Evolutionary conservation across 371 early-diverging fungal genomes (phyloP).

Genomic region (Actinomucor elegans): DNA sequence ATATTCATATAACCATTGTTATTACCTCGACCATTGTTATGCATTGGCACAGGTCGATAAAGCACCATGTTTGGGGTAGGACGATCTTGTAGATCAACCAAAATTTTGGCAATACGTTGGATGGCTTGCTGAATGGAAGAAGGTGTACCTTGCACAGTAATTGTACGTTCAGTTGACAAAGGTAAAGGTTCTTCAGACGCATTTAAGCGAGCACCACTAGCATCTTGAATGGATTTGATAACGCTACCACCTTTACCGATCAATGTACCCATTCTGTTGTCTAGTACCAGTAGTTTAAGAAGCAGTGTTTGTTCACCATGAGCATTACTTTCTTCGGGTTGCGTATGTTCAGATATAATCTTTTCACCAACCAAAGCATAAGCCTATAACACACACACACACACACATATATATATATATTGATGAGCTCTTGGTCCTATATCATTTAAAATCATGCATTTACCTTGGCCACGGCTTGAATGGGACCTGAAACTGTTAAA

Average conservation of each 20-base stretch:
- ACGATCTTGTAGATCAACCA: constrained; percentile 61
- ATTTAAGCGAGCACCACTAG: constrained; percentile 80
- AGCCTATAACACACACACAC: constrained; percentile 42
- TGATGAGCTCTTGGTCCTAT: not conserved
- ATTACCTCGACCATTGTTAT: constrained; percentile 1
- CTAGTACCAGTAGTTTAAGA: constrained; percentile 73
- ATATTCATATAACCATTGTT: constrained; percentile 9
- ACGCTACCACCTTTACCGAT: constrained; percentile 89
- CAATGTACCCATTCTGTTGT: constrained; percentile 82
- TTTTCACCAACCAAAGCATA: constrained; percentile 73
- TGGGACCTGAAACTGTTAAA: constrained; percentile 71
- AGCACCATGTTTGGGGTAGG: constrained; percentile 40
- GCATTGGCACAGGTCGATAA: constrained; percentile 60
- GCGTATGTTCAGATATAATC: constrained; percentile 55
- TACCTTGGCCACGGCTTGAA: constrained; percentile 76
- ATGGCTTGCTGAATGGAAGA: constrained; percentile 80
- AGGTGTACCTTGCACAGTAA: constrained; percentile 84
- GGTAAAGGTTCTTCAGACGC: constrained; percentile 80
- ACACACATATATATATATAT: not conserved
- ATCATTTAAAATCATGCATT: too few species aligned
- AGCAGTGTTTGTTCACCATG: constrained; percentile 40
- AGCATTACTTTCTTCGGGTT: constrained; percentile 18
- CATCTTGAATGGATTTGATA: constrained; percentile 87
- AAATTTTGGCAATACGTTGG: constrained; percentile 68
- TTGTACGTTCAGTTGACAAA: constrained; percentile 76